These are phyloP conservation scores for Auriculariales sp. DNA, from an alignment of 768 basidiomycete species.

Conservation along the genomic window DNA sequence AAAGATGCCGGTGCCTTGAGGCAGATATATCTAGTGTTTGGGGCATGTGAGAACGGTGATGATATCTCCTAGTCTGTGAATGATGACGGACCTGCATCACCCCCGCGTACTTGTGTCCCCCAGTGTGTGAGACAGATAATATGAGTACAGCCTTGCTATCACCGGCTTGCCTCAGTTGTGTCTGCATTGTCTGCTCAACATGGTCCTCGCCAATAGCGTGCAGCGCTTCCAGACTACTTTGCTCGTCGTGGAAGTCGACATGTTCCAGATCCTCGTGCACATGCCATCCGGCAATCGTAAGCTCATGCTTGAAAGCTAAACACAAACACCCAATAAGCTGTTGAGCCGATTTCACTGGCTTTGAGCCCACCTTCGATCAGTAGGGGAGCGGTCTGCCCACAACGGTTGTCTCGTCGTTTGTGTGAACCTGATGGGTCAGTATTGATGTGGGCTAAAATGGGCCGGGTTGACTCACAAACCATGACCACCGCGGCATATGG, in stretches of 20 bases:
- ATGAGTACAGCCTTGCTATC: slow-evolving; percentile 61
- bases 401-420: slow-evolving; percentile 84
- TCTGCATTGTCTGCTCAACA: slow-evolving; percentile 37
- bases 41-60: background rate
- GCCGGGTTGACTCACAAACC: slow-evolving; percentile 47
- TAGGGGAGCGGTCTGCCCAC: slow-evolving; percentile 73
- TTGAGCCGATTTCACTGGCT: slow-evolving; percentile 11
- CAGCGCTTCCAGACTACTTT: slow-evolving; percentile 51
- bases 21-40: slow-evolving; percentile 14
- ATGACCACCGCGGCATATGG: slow-evolving; percentile 86
- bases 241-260: slow-evolving; percentile 27
- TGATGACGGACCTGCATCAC: slow-evolving; percentile 63
- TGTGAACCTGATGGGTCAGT: slow-evolving; percentile 56
- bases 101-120: slow-evolving; percentile 87
- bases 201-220: slow-evolving; percentile 35
- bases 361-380: slow-evolving; percentile 50
- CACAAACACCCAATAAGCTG: slow-evolving; percentile 8
- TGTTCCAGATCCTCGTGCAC: slow-evolving; percentile 64
- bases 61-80: background rate
- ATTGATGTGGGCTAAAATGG: background rate
- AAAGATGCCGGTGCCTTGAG: slow-evolving; percentile 76
- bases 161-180: slow-evolving; percentile 29
- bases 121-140: slow-evolving; percentile 77
- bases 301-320: slow-evolving; percentile 44
- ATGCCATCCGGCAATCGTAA: slow-evolving; percentile 59